Evolutionary conservation across 2,329 filamentous ascomycete genomes (phyloP), one percentile per base, ranked within the genome.

Genomic region (Xylariaceae sp.): DNA sequence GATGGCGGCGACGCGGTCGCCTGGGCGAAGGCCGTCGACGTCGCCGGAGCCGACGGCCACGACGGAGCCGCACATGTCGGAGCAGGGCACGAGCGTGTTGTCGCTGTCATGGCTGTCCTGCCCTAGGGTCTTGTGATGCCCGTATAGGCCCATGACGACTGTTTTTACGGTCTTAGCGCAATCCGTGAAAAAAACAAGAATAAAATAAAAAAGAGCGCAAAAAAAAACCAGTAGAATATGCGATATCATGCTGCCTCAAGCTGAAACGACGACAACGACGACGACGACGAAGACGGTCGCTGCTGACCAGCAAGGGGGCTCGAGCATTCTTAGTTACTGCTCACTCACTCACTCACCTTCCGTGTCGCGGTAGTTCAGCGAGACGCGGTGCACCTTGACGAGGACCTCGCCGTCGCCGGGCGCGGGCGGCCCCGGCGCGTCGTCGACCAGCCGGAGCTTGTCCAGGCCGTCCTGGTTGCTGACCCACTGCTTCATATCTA

Each of bases 1-100:
- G 32, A 73, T 81, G 14, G 71, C 71, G 35, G 82, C 65, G 24
- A 86, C 80, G n/a, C 77, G 72, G 37, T 82, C 73, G 37, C 80
- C 79, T 12, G 61, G 56, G 34, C 65, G 63, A 61, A 73, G 74
- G 21, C 49, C 45, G 5, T 41, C 29, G 5, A 60, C 58, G 3
- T 56, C 51, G n/a, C 58, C 61, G 13, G 63, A 52, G 21, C 72
- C 71, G 19, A 70, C 46, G 11, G 65, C 54, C 2, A 72, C 59
- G 29, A 85, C 62, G 7, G 66, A 65, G 28, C 80, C 81, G 57
- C 77, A 81, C 67, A 81, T 82, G 56, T 86, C 81, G 15, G 77
- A 81, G 55, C 75, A 80, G 2, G 79, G 78, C 2, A 84, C 74
- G 10, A 83, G 47, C 35, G 64, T 33, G 33, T 54, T 41, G n/a